phyloP scores from a whole-genome alignment of 208 protist species.

The Trypanosoma vivax region DNA sequence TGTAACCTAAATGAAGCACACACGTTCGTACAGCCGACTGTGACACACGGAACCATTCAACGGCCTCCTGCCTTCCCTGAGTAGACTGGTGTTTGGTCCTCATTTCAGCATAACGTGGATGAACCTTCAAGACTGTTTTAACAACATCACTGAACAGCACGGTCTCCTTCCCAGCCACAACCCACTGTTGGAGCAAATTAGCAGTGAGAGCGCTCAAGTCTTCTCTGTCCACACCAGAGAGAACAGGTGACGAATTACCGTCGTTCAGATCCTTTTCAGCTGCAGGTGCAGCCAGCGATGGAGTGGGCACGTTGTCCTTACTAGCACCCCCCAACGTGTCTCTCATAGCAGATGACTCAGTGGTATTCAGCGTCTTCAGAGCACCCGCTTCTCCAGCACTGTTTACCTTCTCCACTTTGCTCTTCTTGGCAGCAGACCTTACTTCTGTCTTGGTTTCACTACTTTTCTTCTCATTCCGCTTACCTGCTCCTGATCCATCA shows the following conservation, averaged over 20 bases:
- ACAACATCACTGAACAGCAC: slow-evolving; percentile 49
- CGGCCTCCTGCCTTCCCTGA: slow-evolving; percentile 42
- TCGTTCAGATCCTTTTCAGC: not conserved
- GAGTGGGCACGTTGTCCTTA: not conserved
- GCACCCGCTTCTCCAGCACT: not conserved
- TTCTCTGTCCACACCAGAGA: slow-evolving; percentile 2
- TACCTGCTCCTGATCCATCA: not conserved
- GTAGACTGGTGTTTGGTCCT: slow-evolving; percentile 42
- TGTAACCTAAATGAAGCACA: slow-evolving; percentile 42
- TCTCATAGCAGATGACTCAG: not conserved
- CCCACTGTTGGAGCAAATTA: slow-evolving; percentile 19
- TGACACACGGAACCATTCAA: slow-evolving; percentile 54
- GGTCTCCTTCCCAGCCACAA: slow-evolving; percentile 14
- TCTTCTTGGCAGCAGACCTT: slow-evolving; percentile 5
- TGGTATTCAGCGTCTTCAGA: not conserved
- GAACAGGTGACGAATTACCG: not conserved
- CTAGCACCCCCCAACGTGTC: not conserved
- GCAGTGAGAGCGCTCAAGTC: slow-evolving; percentile 16
- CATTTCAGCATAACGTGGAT: slow-evolving; percentile 50
- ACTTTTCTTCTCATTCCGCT: not conserved
- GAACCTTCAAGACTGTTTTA: slow-evolving; percentile 58
- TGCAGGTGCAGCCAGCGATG: not conserved
- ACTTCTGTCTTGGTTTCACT: not conserved
- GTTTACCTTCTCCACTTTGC: not conserved
- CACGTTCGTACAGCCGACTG: slow-evolving; percentile 38